A percentile compares a stretch with the other conserved stretches of the same genome.
These are phyloP conservation scores for Halteria grandinella DNA, from an alignment of 73 alveolate genomes.

Conservation along the genomic window DNA sequence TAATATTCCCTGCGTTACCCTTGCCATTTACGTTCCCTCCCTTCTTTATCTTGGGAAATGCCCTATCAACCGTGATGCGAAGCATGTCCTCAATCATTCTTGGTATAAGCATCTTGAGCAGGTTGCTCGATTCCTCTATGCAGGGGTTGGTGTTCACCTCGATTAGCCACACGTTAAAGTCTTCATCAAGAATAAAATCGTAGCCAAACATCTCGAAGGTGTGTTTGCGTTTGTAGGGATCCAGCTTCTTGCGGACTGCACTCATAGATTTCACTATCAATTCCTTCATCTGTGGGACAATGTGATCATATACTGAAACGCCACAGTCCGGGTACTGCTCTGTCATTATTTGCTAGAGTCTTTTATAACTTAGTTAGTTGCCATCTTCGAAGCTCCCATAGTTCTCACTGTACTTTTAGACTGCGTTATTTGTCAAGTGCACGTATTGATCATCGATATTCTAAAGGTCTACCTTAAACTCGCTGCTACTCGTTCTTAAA, in stretches of 20 bases:
- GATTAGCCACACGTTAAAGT: constrained; percentile 85
- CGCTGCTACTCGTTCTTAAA: constrained; percentile 78
- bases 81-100: constrained; percentile 93
- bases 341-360: constrained; percentile 44
- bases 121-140: constrained; percentile 83
- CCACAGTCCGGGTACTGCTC: constrained; percentile 38
- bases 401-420: constrained; percentile 70
- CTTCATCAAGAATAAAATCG: constrained; percentile 89
- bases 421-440: constrained; percentile 88
- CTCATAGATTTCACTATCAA: constrained; percentile 35
- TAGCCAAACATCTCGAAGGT: constrained; percentile 92
- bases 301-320: constrained; percentile 17
- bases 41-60: constrained; percentile 52
- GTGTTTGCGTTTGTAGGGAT: constrained; percentile 35
- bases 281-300: constrained; percentile 69
- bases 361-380: constrained; percentile 66
- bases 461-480: constrained; percentile 41
- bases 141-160: constrained; percentile 97
- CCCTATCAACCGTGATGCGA: constrained; percentile 75
- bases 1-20: too few species aligned
- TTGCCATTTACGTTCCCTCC: too few species aligned
- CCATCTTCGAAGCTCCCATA: constrained; percentile 89
- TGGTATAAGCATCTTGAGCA: constrained; percentile 83
- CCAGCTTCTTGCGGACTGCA: constrained; percentile 59
- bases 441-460: constrained; percentile 72